Evolutionary conservation across 2,329 filamentous ascomycete genomes (phyloP).

Genomic region (Corinectria fuckeliana): DNA sequence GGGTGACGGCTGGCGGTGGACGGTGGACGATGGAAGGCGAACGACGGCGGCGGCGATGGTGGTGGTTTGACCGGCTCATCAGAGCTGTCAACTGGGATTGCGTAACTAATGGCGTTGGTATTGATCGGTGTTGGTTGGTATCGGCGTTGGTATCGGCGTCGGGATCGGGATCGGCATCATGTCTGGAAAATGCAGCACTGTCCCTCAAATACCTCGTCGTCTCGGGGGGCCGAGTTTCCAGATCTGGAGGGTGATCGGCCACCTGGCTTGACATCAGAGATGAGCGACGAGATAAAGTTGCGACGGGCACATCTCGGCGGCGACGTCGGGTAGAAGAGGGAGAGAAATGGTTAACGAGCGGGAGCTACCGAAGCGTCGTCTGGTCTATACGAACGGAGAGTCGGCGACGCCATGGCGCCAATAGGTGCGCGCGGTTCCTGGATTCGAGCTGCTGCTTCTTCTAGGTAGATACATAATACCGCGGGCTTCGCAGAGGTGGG

Average conservation of each 20-base stretch:
- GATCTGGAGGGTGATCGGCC: not conserved
- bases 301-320: conserved; percentile 16
- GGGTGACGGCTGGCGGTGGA: not conserved
- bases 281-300: conserved; percentile 14
- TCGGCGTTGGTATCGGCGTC: not conserved
- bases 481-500: not conserved
- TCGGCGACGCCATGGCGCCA: not conserved
- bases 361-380: not conserved
- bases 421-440: not conserved
- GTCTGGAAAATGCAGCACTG: too few species aligned
- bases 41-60: too few species aligned
- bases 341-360: not conserved
- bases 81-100: conserved; percentile 1
- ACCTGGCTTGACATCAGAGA: not conserved
- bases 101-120: not conserved
- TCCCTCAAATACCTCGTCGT: not conserved
- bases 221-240: conserved; percentile 6
- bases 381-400: not conserved
- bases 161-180: not conserved
- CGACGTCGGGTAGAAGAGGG: conserved; percentile 10
- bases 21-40: not conserved
- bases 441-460: not conserved
- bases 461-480: not conserved
- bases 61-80: conserved; percentile 1
- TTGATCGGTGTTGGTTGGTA: not conserved